Base-by-base conservation (phyloP, 202 grass and related monocot species). In the Bolboschoenoplectus hybrid region DNA sequence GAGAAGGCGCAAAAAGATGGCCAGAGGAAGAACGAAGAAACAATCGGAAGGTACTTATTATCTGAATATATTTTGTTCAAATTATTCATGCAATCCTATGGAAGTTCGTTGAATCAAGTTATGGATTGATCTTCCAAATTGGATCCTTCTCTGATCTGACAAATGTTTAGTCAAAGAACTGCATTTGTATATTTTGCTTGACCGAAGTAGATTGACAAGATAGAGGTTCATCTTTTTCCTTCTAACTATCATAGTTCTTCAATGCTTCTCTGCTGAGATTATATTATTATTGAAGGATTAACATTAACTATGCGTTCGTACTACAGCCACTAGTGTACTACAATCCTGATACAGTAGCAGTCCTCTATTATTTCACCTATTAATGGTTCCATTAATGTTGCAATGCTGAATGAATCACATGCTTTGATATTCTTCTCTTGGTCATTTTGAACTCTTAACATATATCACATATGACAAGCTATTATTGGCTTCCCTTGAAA, bases 1-100 rank as follows among this genome's bases (percentile, higher is more conserved):
- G 91, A 95, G 32, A 95, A 90, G 81, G 86, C 89, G 57, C 89
- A 92, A 67, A 91, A 93, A 80, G 95, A 98, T 38, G 95, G 93
- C 49, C 90, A 92, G 84, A 98, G 91, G 90, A 95, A 93, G 87
- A 93, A 85, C 6, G 90, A 92, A 66, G 93, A 95, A 62, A 90
- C 90, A 46, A 90, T 98, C 66, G 91, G 90, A 76, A 94, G 93
- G 91, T 95, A 80, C 91, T 81, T 57, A 17, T 61, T 57, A 17
- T 61, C 39, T 72, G 6, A 41, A 79, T 79, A n/a, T 17, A 8
- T 73, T 52, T 26, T 17, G 12, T 60, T 84, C 17, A 19, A 40
- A 77, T 88, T 61, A 76, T 66, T 36, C 8, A 45, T 55, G 3
- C 41, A 68, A 40, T 70, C 7, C 2, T 56, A 10, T 57, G 2